phyloP scores from a whole-genome alignment of 257 asterid species.

The Avicennia marina region DNA sequence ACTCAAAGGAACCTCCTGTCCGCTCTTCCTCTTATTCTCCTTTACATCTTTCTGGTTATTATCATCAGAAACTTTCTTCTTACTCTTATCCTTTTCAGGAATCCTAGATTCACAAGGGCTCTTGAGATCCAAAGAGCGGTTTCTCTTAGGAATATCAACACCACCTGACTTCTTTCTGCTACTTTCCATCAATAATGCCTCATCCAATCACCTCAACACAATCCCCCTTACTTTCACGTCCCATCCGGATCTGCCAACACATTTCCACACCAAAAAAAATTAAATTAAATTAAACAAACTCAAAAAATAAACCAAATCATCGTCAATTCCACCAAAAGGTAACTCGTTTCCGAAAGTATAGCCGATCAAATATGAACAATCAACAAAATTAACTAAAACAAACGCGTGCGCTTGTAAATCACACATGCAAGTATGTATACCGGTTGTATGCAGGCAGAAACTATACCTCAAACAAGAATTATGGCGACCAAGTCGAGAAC shows the following conservation, averaged over 20 bases:
- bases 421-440: constrained; percentile 26
- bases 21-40: constrained; percentile 56
- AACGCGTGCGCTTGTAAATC: constrained; percentile 17
- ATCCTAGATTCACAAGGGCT: constrained; percentile 54
- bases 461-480: constrained; percentile 45
- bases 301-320: constrained; percentile 15
- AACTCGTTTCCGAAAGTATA: constrained; percentile 19
- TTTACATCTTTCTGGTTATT: constrained; percentile 35
- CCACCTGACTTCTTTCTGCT: constrained; percentile 48
- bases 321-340: constrained; percentile 20
- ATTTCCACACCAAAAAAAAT: constrained; percentile 30
- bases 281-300: constrained; percentile 18
- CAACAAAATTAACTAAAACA: constrained; percentile 17
- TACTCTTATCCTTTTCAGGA: constrained; percentile 35
- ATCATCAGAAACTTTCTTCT: constrained; percentile 28
- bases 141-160: constrained; percentile 57
- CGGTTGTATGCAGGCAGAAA: constrained; percentile 10
- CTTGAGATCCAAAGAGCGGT: constrained; percentile 81
- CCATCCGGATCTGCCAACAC: constrained; percentile 78
- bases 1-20: constrained; percentile 52
- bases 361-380: constrained; percentile 22
- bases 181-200: constrained; percentile 69
- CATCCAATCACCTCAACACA: constrained; percentile 48
- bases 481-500: constrained; percentile 29
- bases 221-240: constrained; percentile 28